Evolutionary conservation across 2,329 filamentous ascomycete species (phyloP), one percentile per base, ranked within the genome.

Genomic region (Chaetomiaceae sp.): DNA sequence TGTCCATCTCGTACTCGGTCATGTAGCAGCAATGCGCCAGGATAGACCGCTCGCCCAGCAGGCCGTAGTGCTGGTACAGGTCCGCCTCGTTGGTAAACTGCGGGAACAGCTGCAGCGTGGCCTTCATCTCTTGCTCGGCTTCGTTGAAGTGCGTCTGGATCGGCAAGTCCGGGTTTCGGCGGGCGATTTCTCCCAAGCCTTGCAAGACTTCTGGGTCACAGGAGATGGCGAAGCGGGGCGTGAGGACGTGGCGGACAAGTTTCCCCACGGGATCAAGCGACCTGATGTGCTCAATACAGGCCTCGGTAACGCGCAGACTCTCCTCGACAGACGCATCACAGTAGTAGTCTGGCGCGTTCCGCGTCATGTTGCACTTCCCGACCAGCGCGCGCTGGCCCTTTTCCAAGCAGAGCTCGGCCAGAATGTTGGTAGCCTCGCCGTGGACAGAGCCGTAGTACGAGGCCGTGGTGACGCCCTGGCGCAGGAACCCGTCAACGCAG

Each of bases 111-210:
- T 70, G 63, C 7, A 64, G 65, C 0, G 82, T 85, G 17, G 75
- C 73, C 1, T 68, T 56, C 47, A 83, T 79, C 62, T 86, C 82
- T 53, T 82, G 75, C 58, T 73, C 69, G 0, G 82, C 80, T 60
- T 86, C 82, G 63, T 83, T 80, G 68, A 86, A 85, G 62, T 86
- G 83, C 3, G 82, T 85, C 65, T 86, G 82, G 27, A 87, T 77
- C 0, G 78, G 71, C 17, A 85, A 61, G 1, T 71, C 63, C 0
- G 68, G 67, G 50, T 84, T 70, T 9, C 68, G 57, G 3, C 59
- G 57, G 0, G 77, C 76, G 20, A 86, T 73, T 2, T 66, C 60
- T 0, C 83, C 83, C 1, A 87, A 68, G 0, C 79, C 79, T 0
- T 59, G 50, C 2, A 87, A 71, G 0, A 85, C 67, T 3, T 73